Base-by-base conservation (phyloP, 2,329 filamentous ascomycete species). In the Seiridium cupressi region DNA sequence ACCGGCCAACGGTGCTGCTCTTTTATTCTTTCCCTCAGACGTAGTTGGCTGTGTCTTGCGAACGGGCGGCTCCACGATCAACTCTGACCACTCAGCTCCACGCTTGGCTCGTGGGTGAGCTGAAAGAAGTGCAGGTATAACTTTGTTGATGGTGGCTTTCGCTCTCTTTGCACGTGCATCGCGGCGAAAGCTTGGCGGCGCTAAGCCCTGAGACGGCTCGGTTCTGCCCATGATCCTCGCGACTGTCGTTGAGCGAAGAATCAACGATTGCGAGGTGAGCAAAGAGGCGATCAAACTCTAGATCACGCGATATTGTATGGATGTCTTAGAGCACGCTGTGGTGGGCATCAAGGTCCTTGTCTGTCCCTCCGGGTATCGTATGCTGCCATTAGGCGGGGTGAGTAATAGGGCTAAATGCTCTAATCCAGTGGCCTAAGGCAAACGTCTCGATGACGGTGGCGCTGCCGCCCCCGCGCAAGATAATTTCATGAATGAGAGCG, bases 61-160 rank as follows among this genome's bases (percentile, higher is more conserved):
- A 0, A 60, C 59, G 4, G 67, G 63, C 1, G 71, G 73, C 18
- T 76, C 70, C 5, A 73, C 36, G 13, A 80, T 74, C 55, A 88
- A 72, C 64, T 86, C 80, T 1, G 82, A 79, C 0, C 74, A 70
- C 1, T 85, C 79, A 36, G 83, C 74, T 1, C 86, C 86, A 49
- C 75, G 75, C n/a, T 79, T 79, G 0, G 86, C 85, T 55, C 84
- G 79, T 11, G 83, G 74, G 64, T 84, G 81, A 2, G 81, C 77
- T 0, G 77, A 72, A 2, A 88, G 72, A 7, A 88, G 72, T 0
- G 81, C 74, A 1, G 86, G 86, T 9, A 89, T 81, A n/a, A 79
- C 76, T 66, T 82, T 83, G 70, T 87, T 86, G 61, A 88, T 71
- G 3, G 85, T 86, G 7, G 81, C 76, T 57, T 81, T 82, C 36